Evolutionary conservation across 179 eudicot species (phyloP), one percentile per base, ranked within the genome.

Genomic region (Silene noctiflora): DNA sequence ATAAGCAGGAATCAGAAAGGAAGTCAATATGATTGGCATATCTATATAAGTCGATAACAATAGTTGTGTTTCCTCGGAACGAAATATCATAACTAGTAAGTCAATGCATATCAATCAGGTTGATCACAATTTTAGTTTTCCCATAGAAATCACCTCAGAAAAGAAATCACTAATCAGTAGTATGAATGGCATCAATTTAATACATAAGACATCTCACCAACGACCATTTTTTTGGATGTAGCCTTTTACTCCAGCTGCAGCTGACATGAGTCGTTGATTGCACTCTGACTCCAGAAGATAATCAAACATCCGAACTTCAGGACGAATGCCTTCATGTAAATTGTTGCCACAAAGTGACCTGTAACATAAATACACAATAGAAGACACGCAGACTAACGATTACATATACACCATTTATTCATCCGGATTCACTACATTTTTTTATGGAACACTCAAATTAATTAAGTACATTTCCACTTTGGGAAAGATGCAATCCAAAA

Each of bases 321-420:
- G 31, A 42, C 75, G 72, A 55, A 53, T 33, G 72, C 56, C 76
- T 39, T 69, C 67, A 29, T 68, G 71, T 3, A 86, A 64, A 69
- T 65, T 53, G 70, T 86, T 86, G 46, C 82, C 85, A 27, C 76
- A 66, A 80, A 86, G 81, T 39, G 76, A 66, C 85, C 89, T 86
- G 67, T 39, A 59, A 73, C 46, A 10, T 3, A 33, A 73, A 27
- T 9, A 73, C 46, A 10, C 16, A 33, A 73, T 56, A 10, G 31
- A 58, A 58, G 35, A 19, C 65, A 72, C 65, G 4, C 19, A 55
- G 27, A 29, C 4, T 17, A 2, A 68, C 60, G 31, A 68, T 20
- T 19, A 17, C 11, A 9, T 35, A 44, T 42, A 55, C 59, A 55
- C 59, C 59, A 14, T 53, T 53, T 17, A 53, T 53, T 53, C 58